Conservation (phyloP, 139 green algal species). For the Raphidocelis subcapitata region DNA sequence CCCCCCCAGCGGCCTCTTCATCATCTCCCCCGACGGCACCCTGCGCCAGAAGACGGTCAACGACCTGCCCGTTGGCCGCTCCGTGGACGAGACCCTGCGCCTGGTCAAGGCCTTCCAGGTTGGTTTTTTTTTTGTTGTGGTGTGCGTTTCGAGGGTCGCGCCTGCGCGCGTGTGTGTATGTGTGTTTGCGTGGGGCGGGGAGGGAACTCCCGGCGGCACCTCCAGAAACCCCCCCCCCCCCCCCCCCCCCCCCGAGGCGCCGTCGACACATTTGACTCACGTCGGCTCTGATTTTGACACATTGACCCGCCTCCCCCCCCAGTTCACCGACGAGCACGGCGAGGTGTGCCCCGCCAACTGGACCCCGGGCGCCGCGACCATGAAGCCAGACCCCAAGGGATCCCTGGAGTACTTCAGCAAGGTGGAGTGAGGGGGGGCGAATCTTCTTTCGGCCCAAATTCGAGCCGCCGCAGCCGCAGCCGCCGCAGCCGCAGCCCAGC, state of each 20-base stretch:
- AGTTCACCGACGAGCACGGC: slow-evolving; percentile 82
- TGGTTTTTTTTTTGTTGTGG: not conserved
- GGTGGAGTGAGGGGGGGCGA: too few species aligned
- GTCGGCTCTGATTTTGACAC: too few species aligned
- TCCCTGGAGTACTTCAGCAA: slow-evolving; percentile 64
- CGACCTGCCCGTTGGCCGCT: slow-evolving; percentile 77
- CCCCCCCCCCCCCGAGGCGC: too few species aligned
- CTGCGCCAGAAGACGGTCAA: slow-evolving; percentile 98
- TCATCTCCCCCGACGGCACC: slow-evolving; percentile 89
- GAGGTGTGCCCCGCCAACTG: slow-evolving; percentile 88
- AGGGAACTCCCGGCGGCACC: too few species aligned
- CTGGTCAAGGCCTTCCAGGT: slow-evolving; percentile 90
- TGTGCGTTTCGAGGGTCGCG: not conserved
- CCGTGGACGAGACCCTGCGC: slow-evolving; percentile 94
- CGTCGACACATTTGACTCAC: too few species aligned
- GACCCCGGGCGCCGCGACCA: slow-evolving; percentile 73
- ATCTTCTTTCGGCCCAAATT: too few species aligned
- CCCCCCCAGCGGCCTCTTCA: slow-evolving; percentile 73
- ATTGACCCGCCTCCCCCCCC: not conserved
- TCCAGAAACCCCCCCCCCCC: too few species aligned
- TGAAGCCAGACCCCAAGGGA: slow-evolving; percentile 67
- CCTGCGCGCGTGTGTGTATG: too few species aligned
- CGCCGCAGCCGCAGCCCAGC: too few species aligned
- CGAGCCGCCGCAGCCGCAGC: too few species aligned
- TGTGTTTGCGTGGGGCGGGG: too few species aligned